Conservation (phyloP, 2,329 filamentous ascomycete genomes). For the Apiospora koreana region DNA sequence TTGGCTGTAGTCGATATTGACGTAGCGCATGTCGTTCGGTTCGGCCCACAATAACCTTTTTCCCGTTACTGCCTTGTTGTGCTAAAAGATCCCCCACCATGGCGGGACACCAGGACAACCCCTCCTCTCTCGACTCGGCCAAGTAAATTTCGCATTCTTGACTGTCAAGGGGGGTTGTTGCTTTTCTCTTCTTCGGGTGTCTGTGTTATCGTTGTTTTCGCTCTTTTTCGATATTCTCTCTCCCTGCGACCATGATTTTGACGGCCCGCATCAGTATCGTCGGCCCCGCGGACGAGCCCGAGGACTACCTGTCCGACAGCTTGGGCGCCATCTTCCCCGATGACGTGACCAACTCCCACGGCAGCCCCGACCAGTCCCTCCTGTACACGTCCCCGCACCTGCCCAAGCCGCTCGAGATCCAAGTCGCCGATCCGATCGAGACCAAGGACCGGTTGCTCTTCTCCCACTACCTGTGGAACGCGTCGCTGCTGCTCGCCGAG, state of each 20-base stretch:
- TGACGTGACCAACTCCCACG: slow-evolving; percentile 67
- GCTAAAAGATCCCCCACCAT: slow-evolving; percentile 2
- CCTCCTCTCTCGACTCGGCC: background rate
- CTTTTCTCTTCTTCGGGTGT: background rate
- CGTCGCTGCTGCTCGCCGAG: slow-evolving; percentile 56
- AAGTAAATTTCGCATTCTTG: background rate
- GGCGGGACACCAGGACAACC: background rate
- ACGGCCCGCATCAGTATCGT: slow-evolving; percentile 44
- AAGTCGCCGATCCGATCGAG: slow-evolving; percentile 47
- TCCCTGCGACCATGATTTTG: slow-evolving; percentile 43
- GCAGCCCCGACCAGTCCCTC: slow-evolving; percentile 59
- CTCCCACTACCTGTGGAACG: slow-evolving; percentile 75
- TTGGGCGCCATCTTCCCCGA: slow-evolving; percentile 68
- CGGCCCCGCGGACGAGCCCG: slow-evolving; percentile 44
- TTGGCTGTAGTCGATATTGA: too few relatives aligned
- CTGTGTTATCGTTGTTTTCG: background rate
- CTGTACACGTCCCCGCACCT: slow-evolving; percentile 59
- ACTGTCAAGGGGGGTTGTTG: background rate
- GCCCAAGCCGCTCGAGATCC: slow-evolving; percentile 44
- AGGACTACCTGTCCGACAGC: slow-evolving; percentile 61
- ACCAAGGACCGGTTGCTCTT: slow-evolving; percentile 63
- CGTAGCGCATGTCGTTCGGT: too few relatives aligned
- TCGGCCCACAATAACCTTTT: background rate
- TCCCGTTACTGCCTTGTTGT: background rate
- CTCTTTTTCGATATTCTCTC: slow-evolving; percentile 7